Evolutionary conservation across 805 yeast species (phyloP), one percentile per base, ranked within the genome.

Genomic region (Ogataea nakhonphanomensis): DNA sequence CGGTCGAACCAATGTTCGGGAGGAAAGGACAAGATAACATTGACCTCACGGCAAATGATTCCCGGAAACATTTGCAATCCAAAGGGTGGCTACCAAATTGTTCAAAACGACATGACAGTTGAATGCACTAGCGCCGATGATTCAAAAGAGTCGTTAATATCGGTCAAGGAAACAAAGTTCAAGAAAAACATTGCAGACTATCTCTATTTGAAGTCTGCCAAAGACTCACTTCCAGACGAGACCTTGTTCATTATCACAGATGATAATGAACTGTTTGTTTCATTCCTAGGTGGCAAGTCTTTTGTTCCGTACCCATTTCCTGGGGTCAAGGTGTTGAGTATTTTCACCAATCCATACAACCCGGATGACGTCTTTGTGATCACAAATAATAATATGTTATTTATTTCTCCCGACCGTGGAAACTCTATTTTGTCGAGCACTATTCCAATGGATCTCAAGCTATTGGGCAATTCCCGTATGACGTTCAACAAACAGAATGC

Each of bases 361-460:
- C 71, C 77, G 2, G 78, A 84, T 44, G 71, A 74, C 28, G 75
- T 80, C 25, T 69, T 77, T 49, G 63, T 80, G 36, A 44, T 80
- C 32, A 77, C 88, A 1, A 59, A 67, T 2, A 52, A 65, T 7
- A 70, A 73, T 8, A 63, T 62, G 23, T 63, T 90, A 11, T 81
- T 74, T 52, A 57, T 69, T 15, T 82, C 96, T 1, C 53, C 58
- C 3, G 84, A 90, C 59, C 79, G 95, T 20, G 97, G 85, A 11
- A 63, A 65, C 41, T 59, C 70, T 1, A 87, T 84, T 53, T 48
- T 54, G 7, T 61, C 62, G 26, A 54, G 71, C 27, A 57, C 65
- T 5, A 67, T 78, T 7, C 91, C 91, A 2, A 61, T 75, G 14
- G 64, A 69, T 13, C 69, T 79, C 11, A 61, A 67, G 43, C 61